Conservation (phyloP, 2,329 filamentous ascomycete species). For the Pseudopithomyces maydicus region DNA sequence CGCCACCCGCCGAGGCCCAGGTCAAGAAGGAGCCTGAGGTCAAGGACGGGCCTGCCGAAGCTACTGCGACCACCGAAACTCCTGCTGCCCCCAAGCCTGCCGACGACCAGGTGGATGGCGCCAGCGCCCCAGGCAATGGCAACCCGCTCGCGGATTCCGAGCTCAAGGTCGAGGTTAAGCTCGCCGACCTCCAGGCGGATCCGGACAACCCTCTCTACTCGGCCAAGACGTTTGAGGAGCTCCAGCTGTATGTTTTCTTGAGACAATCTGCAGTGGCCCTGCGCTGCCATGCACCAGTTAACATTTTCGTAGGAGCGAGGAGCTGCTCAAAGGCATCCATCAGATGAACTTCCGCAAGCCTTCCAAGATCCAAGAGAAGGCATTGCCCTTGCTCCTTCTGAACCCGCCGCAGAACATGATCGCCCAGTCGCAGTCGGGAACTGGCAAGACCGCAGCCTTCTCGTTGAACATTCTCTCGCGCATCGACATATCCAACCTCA, state of each 20-base stretch:
- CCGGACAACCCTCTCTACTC: conserved; percentile 87
- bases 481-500: conserved; percentile 71
- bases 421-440: conserved; percentile 98
- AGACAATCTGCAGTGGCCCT: not conserved
- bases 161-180: conserved; percentile 89
- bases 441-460: conserved; percentile 97
- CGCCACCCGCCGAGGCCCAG: not conserved
- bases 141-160: conserved; percentile 68
- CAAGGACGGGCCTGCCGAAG: not conserved
- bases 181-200: conserved; percentile 86
- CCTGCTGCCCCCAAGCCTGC: not conserved
- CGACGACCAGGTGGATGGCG: conserved; percentile 53
- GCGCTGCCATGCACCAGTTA: not conserved
- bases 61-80: not conserved
- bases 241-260: conserved; percentile 72
- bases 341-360: conserved; percentile 92
- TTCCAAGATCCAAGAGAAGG: conserved; percentile 96
- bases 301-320: conserved; percentile 45
- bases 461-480: conserved; percentile 89
- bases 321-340: conserved; percentile 65
- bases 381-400: conserved; percentile 83
- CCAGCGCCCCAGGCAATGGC: conserved; percentile 45
- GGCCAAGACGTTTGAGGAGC: conserved; percentile 79
- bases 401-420: conserved; percentile 94
- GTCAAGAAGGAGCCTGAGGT: not conserved